Evolutionary conservation across 345 rosid species (phyloP), one percentile per base, ranked within the genome.

Genomic region (Camelina neglecta): DNA sequence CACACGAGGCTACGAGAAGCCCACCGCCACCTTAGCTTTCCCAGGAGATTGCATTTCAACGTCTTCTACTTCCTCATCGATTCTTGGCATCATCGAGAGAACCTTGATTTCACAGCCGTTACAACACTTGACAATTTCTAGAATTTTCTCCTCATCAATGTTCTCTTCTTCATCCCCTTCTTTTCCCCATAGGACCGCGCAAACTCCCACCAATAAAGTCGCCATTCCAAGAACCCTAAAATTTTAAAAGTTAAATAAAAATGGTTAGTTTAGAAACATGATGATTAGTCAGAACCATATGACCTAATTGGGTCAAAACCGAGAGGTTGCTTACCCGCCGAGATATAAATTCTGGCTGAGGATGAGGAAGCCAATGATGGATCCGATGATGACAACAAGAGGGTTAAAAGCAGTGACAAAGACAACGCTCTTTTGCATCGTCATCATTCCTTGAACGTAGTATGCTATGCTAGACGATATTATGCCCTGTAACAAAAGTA

Each of bases 381-480:
- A 93, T 24, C 86, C 98, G 48, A 91, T 64, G 66, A 94, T 94
- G 93, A 92, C 90, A 92, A 92, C 83, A 84, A 94, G 80, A 10
- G 98, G 98, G 81, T 92, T 91, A 70, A 94, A 94, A 64, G 95
- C 90, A 51, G 98, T 90, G 5, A 96, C 98, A 74, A 94, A 94
- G 31, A 92, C 93, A 5, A 87, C 88, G 0, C 96, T 89, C 67
- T 86, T 85, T 78, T 82, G 86, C 86, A 86, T 88, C 8, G 88
- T 88, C 82, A 94, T 92, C 57, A 92, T 35, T n/a, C 98, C 97
- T 86, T 94, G 98, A 47, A 94, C 92, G 73, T 85, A 94, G 84
- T 92, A 92, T 3, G 98, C 86, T 38, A 92, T 35, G 38, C 38
- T 8, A 35, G 38, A 35, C 8, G 97, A 83, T 78, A 94, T 95